Evolutionary conservation across 2,329 filamentous ascomycete species (phyloP), one percentile per base, ranked within the genome.

Genomic region (Peltaster fructicola): DNA sequence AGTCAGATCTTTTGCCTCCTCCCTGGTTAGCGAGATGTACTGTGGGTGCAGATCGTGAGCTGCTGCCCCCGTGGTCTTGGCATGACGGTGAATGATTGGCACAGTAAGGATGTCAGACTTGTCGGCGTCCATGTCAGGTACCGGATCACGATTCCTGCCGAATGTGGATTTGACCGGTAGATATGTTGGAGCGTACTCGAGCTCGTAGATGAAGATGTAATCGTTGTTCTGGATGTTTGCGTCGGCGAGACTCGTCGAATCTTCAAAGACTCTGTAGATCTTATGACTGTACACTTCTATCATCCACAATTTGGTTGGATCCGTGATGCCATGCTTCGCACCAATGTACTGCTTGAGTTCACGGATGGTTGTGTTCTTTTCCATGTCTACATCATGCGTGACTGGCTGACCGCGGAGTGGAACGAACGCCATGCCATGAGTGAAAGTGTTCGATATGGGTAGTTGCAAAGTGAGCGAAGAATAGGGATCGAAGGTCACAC

Each of bases 401-500:
- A 85, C 61, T 0, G 81, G 78, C 2, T 57, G 54, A 27, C 77
- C 71, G 30, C 74, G 69, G 2, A 88, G 55, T 2, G 84, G 82
- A 31, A 79, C 74, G 47, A 77, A 93, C 27, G 68, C 73, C 37
- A 95, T 58, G 1, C 64, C 61, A 35, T 75, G 74, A 30, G 59
- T 63, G 76, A 81, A 92, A 21, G 80, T 65, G 35, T 75, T 82
- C 47, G 88, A 76, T 27, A 92, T 69, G 0, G 88, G 88, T 16
- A 98, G 58, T 29, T 90, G 88, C 13, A 98, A 58, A 0, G 88
- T 93, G 30, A 98, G 56, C 36, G 90, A 88, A 50, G 82, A 93
- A 60, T 91, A 98, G 1, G 88, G 88, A 47, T 98, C 88, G 44
- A 98, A 98, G 0, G 88, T 95, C 41, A 98, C 92, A 65, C 84